phyloP scores from a whole-genome alignment of 179 eudicot genomes.

The Monotropa hypopitys region DNA sequence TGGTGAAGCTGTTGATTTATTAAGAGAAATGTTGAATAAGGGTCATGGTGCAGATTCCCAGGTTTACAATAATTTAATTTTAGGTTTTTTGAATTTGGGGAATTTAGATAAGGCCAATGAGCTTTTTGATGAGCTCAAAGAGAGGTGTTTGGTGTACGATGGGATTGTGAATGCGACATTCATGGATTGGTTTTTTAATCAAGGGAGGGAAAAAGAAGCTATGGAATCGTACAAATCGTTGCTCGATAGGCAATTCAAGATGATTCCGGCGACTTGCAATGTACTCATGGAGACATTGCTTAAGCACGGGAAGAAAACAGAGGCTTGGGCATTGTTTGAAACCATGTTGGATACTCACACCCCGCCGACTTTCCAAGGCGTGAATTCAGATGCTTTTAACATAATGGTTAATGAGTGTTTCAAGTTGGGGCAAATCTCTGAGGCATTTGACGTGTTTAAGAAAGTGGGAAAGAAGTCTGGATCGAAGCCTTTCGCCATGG shows the following conservation, averaged over 20 bases:
- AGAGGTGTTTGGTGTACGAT: conserved; percentile 70
- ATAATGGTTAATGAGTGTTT: conserved; percentile 79
- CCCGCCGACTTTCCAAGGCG: conserved; percentile 76
- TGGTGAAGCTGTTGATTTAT: conserved; percentile 44
- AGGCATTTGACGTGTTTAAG: conserved; percentile 58
- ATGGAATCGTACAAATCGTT: conserved; percentile 62
- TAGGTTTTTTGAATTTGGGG: conserved; percentile 58
- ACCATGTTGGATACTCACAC: conserved; percentile 75
- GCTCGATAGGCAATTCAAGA: conserved; percentile 50
- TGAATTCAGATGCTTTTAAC: conserved; percentile 67
- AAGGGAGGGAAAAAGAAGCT: conserved; percentile 66
- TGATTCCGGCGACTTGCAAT: conserved; percentile 82
- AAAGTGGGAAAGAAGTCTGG: conserved; percentile 55
- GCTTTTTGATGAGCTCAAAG: conserved; percentile 72
- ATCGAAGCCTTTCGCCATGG: conserved; percentile 82
- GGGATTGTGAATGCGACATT: conserved; percentile 58
- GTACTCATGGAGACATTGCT: conserved; percentile 62
- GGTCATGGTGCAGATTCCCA: conserved; percentile 74
- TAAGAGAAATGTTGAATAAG: conserved; percentile 68
- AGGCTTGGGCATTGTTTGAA: conserved; percentile 71
- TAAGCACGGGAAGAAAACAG: conserved; percentile 48
- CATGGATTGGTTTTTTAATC: conserved; percentile 75
- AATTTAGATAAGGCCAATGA: conserved; percentile 63
- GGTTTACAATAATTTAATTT: conserved; percentile 67
- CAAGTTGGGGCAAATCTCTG: conserved; percentile 47